These are phyloP conservation scores for Teunomyces aglyptinius DNA, from an alignment of 805 yeast genomes.

Conservation along the genomic window DNA sequence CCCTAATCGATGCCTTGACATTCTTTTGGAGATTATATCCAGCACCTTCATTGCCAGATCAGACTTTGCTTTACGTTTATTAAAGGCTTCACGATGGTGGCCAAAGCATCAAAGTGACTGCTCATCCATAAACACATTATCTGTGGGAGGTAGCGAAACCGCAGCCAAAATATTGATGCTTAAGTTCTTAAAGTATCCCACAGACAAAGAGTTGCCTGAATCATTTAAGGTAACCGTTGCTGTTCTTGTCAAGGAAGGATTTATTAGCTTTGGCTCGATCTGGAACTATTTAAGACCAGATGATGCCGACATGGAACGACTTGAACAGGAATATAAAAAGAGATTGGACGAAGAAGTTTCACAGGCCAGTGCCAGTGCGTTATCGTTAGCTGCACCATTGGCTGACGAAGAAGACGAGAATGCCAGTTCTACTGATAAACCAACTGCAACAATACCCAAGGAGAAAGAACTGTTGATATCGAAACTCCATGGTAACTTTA, in stretches of 20 bases:
- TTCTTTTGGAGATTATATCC: constrained; percentile 54
- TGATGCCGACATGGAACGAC: constrained; percentile 42
- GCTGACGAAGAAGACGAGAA: constrained; percentile 50
- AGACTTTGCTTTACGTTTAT: constrained; percentile 47
- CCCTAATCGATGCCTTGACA: constrained; percentile 64
- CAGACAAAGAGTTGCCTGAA: constrained; percentile 38
- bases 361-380: constrained; percentile 68
- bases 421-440: neutral
- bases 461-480: constrained; percentile 10
- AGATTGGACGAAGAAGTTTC: constrained; percentile 54
- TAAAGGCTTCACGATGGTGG: constrained; percentile 68
- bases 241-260: constrained; percentile 61
- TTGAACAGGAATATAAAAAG: constrained; percentile 45
- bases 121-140: constrained; percentile 30
- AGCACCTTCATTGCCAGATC: constrained; percentile 44
- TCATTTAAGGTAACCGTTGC: constrained; percentile 47
- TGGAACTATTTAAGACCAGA: constrained; percentile 57
- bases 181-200: constrained; percentile 31
- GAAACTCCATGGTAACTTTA: constrained; percentile 20
- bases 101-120: constrained; percentile 40
- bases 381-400: constrained; percentile 86
- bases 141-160: constrained; percentile 52
- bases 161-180: constrained; percentile 57
- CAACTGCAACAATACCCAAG: neutral
- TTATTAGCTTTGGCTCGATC: constrained; percentile 61